Evolutionary conservation across 371 early-diverging fungal genomes (phyloP).

Genomic region (Lichtheimia ornata): DNA sequence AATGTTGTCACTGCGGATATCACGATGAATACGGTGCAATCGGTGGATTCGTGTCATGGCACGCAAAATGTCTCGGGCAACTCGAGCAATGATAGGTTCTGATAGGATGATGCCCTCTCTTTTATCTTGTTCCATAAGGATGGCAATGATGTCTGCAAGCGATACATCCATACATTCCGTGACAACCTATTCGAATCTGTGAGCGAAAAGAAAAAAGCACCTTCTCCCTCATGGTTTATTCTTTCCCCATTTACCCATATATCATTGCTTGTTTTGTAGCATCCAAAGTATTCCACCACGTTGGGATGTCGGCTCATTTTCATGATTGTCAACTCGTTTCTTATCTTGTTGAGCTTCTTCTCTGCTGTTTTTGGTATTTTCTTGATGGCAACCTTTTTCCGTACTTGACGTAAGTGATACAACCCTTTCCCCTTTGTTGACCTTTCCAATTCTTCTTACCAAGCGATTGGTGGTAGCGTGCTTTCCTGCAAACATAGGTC

Average conservation of each 20-base stretch:
- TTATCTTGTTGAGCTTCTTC: slow-evolving; percentile 65
- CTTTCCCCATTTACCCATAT: slow-evolving; percentile 42
- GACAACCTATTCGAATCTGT: slow-evolving; percentile 50
- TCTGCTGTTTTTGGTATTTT: slow-evolving; percentile 62
- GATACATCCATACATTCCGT: slow-evolving; percentile 84
- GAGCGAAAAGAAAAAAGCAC: not conserved
- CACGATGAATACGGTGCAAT: slow-evolving; percentile 91
- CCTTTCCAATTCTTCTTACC: slow-evolving; percentile 9
- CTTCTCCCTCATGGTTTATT: not conserved
- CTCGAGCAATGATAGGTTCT: slow-evolving; percentile 66
- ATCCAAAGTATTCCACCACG: slow-evolving; percentile 70
- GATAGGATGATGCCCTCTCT: slow-evolving; percentile 33
- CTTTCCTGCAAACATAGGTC: slow-evolving; percentile 69
- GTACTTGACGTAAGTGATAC: not conserved
- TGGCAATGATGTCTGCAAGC: slow-evolving; percentile 69
- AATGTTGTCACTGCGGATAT: slow-evolving; percentile 86
- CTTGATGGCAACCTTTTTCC: slow-evolving; percentile 66
- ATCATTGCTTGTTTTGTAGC: slow-evolving; percentile 59
- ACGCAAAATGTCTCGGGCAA: slow-evolving; percentile 77
- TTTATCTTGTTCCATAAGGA: slow-evolving; percentile 47
- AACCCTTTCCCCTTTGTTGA: too few relatives aligned
- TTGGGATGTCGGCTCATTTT: slow-evolving; percentile 71
- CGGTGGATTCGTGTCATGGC: slow-evolving; percentile 91
- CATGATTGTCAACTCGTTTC: slow-evolving; percentile 72
- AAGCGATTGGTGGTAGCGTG: slow-evolving; percentile 48